A percentile compares a stretch with the other conserved stretches of the same genome.
These are phyloP conservation scores for Nakazawaea ishiwadae DNA, from an alignment of 805 yeast genomes.

Conservation along the genomic window DNA sequence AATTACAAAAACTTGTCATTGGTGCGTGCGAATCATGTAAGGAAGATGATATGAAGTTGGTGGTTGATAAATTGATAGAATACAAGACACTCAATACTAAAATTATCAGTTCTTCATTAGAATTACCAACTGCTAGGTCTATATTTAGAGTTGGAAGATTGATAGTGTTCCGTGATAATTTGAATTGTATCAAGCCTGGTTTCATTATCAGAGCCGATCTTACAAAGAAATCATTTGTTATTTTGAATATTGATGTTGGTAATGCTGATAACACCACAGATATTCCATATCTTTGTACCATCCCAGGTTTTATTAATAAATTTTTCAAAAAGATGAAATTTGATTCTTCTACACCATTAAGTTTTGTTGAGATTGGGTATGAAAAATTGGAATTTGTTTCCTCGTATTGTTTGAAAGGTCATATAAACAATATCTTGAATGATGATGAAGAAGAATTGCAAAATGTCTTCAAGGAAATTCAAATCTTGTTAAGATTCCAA, in stretches of 20 bases:
- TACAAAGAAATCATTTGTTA: slow-evolving; percentile 27
- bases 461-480: slow-evolving; percentile 32
- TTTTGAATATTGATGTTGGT: slow-evolving; percentile 40
- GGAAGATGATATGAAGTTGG: slow-evolving; percentile 36
- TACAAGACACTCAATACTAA: slow-evolving; percentile 40
- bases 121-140: slow-evolving; percentile 42
- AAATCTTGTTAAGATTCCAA: slow-evolving; percentile 31
- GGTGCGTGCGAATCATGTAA: slow-evolving; percentile 31
- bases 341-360: slow-evolving; percentile 10
- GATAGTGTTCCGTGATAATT: slow-evolving; percentile 49
- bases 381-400: slow-evolving; percentile 40
- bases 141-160: slow-evolving; percentile 51
- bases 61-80: slow-evolving; percentile 39
- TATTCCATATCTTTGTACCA: slow-evolving; percentile 34
- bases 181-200: slow-evolving; percentile 35
- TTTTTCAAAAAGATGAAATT: slow-evolving; percentile 30
- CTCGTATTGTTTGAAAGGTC: slow-evolving; percentile 28
- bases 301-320: slow-evolving; percentile 25
- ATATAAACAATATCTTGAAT: slow-evolving; percentile 30
- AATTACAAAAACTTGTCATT: slow-evolving; percentile 34
- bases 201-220: slow-evolving; percentile 43
- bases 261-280: slow-evolving; percentile 23
- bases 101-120: slow-evolving; percentile 43
- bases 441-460: slow-evolving; percentile 31
- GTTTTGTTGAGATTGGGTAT: slow-evolving; percentile 33